Evolutionary conservation across 805 yeast species (phyloP).

Genomic region (Candida argentea): DNA sequence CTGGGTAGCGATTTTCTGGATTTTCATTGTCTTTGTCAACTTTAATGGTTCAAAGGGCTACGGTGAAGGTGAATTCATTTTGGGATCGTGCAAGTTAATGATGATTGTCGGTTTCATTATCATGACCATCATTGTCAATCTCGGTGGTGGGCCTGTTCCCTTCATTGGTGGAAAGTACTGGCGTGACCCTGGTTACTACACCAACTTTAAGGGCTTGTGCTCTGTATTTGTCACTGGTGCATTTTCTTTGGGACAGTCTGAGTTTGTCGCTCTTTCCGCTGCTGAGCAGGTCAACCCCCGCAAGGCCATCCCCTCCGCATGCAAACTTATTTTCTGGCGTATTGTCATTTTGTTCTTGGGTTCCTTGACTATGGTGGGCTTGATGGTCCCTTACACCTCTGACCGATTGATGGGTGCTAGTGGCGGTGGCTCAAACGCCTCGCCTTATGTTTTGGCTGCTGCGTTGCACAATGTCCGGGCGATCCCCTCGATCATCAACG

Average conservation of each 20-base stretch:
- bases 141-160: conserved; percentile 22
- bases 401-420: conserved; percentile 16
- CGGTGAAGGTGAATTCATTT: conserved; percentile 33
- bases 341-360: conserved; percentile 29
- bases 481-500: conserved; percentile 32
- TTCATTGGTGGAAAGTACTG: conserved; percentile 33
- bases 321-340: conserved; percentile 31
- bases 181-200: conserved; percentile 29
- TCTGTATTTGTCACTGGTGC: conserved; percentile 30
- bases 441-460: conserved; percentile 35
- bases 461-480: conserved; percentile 28
- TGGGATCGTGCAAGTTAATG: conserved; percentile 26
- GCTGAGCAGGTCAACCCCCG: conserved; percentile 31
- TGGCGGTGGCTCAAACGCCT: conserved; percentile 24
- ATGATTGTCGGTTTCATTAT: conserved; percentile 31
- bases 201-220: conserved; percentile 30
- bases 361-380: conserved; percentile 23
- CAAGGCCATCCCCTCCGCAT: conserved; percentile 29
- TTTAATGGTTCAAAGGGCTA: conserved; percentile 38
- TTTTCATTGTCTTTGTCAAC: conserved; percentile 34
- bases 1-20: conserved; percentile 44
- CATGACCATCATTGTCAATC: conserved; percentile 29
- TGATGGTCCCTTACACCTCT: conserved; percentile 17
- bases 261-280: conserved; percentile 28
- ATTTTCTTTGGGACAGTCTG: conserved; percentile 31